These are phyloP conservation scores for Rhizopus arrhizus DNA, from an alignment of 371 early-diverging fungal genomes.

Conservation along the genomic window DNA sequence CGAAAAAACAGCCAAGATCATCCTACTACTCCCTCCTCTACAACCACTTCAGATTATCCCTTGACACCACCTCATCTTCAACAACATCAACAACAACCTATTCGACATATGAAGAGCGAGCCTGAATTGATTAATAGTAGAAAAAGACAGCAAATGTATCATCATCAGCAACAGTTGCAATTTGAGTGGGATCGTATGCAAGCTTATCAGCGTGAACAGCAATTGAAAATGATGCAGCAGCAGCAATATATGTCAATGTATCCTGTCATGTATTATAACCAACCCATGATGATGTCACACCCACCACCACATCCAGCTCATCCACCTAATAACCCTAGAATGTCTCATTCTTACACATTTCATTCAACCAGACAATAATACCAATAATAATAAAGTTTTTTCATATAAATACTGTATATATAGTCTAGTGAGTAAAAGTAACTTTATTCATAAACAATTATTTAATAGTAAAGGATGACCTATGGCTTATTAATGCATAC, in stretches of 20 bases:
- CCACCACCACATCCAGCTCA: not conserved
- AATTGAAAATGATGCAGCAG: constrained; percentile 23
- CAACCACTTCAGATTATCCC: constrained; percentile 3
- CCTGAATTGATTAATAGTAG: constrained; percentile 38
- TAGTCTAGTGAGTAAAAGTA: too few relatives aligned
- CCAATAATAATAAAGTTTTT: not conserved
- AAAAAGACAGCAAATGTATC: constrained; percentile 13
- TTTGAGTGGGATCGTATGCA: constrained; percentile 50
- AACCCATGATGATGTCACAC: not conserved
- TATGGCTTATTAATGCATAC: constrained; percentile 20
- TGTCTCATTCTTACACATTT: constrained; percentile 6
- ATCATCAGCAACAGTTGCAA: constrained; percentile 35
- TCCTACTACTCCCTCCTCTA: constrained; percentile 14
- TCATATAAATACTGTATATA: not conserved
- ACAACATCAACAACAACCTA: constrained; percentile 15
- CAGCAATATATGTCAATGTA: constrained; percentile 24
- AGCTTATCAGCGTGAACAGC: constrained; percentile 41
- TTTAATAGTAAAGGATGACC: too few relatives aligned
- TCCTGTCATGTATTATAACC: constrained; percentile 22
- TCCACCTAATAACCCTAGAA: not conserved
- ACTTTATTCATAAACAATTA: too few relatives aligned
- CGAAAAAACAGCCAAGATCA: constrained; percentile 25
- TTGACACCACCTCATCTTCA: constrained; percentile 14
- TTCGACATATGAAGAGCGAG: constrained; percentile 41
- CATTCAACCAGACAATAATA: not conserved